A percentile compares a stretch with the other conserved stretches of the same genome.
Evolutionary conservation across 2,329 filamentous ascomycete species (phyloP).

Genomic region (Botrytis deweyae): DNA sequence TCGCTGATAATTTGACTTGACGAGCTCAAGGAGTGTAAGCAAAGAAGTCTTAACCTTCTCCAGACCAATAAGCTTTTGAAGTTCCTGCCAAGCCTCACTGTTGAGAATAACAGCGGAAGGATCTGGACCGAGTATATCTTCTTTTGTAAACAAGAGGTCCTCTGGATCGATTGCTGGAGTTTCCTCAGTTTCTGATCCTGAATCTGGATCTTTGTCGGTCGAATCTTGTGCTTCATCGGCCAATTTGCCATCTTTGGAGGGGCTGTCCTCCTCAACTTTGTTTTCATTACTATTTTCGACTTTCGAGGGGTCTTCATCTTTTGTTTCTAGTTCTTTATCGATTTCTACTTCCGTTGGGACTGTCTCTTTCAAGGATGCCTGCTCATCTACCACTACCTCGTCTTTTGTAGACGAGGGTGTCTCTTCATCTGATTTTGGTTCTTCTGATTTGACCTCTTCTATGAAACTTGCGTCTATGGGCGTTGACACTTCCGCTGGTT

Average conservation of each 20-base stretch:
- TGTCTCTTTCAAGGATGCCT: background rate
- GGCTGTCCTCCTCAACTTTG: background rate
- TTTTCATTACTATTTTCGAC: background rate
- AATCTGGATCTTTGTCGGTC: background rate
- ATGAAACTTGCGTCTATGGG: background rate
- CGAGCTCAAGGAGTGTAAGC: constrained; percentile 54
- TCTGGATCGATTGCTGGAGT: background rate
- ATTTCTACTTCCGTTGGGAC: background rate
- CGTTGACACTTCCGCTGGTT: background rate
- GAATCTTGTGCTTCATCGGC: background rate
- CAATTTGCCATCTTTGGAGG: background rate
- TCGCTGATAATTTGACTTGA: constrained; percentile 55
- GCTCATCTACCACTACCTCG: background rate
- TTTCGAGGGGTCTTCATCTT: background rate
- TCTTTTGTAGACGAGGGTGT: background rate
- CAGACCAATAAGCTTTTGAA: constrained; percentile 60
- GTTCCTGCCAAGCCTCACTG: constrained; percentile 55
- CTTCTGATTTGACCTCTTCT: background rate
- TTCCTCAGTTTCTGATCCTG: background rate
- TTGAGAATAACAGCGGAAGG: constrained; percentile 51
- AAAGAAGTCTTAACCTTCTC: constrained; percentile 53
- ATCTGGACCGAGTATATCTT: constrained; percentile 70
- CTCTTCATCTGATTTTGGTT: background rate
- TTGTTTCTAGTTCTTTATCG: background rate
- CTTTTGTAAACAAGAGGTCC: constrained; percentile 51